Evolutionary conservation across 352 stramenopile genomes (phyloP).

Genomic region (Pythium aquatile): DNA sequence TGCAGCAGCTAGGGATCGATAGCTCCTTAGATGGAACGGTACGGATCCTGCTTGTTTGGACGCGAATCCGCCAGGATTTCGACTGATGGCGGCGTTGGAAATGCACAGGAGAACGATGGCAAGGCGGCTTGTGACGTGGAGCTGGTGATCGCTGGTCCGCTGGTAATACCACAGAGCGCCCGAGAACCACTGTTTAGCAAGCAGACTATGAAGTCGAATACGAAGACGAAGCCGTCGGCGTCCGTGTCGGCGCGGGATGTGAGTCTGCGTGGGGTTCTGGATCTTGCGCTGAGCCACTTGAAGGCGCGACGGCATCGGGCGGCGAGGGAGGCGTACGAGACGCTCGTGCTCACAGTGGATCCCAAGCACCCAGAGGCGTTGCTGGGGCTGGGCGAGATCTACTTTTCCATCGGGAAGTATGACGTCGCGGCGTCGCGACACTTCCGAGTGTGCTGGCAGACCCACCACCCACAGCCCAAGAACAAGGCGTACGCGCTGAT

Average conservation of each 20-base stretch:
- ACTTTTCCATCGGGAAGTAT: slow-evolving; percentile 39
- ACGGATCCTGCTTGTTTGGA: neutral
- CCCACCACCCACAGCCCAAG: slow-evolving; percentile 23
- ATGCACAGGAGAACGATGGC: neutral
- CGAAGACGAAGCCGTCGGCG: slow-evolving; percentile 1
- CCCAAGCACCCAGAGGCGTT: slow-evolving; percentile 44
- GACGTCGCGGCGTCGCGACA: slow-evolving; percentile 37
- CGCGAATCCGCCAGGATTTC: neutral
- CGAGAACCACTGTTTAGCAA: neutral
- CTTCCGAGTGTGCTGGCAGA: slow-evolving; percentile 48
- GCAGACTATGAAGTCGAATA: neutral
- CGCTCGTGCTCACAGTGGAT: slow-evolving; percentile 41
- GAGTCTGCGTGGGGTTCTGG: slow-evolving; percentile 30
- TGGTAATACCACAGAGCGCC: neutral
- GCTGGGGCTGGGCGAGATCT: slow-evolving; percentile 52
- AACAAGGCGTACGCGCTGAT: slow-evolving; percentile 33
- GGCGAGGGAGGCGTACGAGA: slow-evolving; percentile 46
- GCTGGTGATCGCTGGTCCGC: slow-evolving; percentile 14
- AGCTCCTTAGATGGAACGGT: neutral
- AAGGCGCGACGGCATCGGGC: slow-evolving; percentile 46
- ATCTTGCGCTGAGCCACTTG: slow-evolving; percentile 42
- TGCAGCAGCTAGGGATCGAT: slow-evolving; percentile 23
- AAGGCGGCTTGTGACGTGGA: slow-evolving; percentile 26
- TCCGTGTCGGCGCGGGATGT: slow-evolving; percentile 11
- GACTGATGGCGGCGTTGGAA: neutral